These are phyloP conservation scores for Pyricularia pennisetigena DNA, from an alignment of 2,329 filamentous ascomycete genomes.

Conservation along the genomic window DNA sequence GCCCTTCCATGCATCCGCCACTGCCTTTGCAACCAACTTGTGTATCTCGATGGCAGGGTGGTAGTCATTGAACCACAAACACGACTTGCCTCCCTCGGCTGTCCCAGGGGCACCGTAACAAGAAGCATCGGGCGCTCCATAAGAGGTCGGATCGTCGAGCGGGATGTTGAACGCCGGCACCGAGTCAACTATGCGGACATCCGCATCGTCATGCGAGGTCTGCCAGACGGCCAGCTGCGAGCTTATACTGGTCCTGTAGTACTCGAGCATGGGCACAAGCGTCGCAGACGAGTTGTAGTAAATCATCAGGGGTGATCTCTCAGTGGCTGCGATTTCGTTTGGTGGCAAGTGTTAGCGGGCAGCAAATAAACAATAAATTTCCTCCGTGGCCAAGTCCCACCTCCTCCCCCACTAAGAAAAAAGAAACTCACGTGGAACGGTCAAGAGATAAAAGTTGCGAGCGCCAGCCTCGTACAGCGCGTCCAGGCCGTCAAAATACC, in stretches of 20 bases:
- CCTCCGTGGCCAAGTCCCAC: too few species aligned
- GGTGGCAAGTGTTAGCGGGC: neutral
- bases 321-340: slow-evolving; percentile 21
- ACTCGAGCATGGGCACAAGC: slow-evolving; percentile 1
- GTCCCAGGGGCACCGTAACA: slow-evolving; percentile 18
- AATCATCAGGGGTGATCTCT: slow-evolving; percentile 26
- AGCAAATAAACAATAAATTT: neutral
- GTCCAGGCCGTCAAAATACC: slow-evolving; percentile 29
- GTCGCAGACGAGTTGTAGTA: slow-evolving; percentile 9
- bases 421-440: slow-evolving; percentile 33
- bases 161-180: slow-evolving; percentile 28
- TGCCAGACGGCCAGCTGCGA: slow-evolving; percentile 2
- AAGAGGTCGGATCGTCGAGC: slow-evolving; percentile 27
- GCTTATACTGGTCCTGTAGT: slow-evolving; percentile 8
- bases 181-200: slow-evolving; percentile 26
- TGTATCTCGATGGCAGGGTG: slow-evolving; percentile 31
- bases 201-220: slow-evolving; percentile 2
- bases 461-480: slow-evolving; percentile 41
- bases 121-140: slow-evolving; percentile 29
- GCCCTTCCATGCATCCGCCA: slow-evolving; percentile 20
- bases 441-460: slow-evolving; percentile 49
- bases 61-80: slow-evolving; percentile 35
- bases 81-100: slow-evolving; percentile 29
- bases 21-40: slow-evolving; percentile 25
- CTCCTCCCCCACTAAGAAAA: too few species aligned